Evolutionary conservation across 805 yeast genomes (phyloP), one percentile per base, ranked within the genome.

Genomic region (Vanderwaltozyma polyspora): DNA sequence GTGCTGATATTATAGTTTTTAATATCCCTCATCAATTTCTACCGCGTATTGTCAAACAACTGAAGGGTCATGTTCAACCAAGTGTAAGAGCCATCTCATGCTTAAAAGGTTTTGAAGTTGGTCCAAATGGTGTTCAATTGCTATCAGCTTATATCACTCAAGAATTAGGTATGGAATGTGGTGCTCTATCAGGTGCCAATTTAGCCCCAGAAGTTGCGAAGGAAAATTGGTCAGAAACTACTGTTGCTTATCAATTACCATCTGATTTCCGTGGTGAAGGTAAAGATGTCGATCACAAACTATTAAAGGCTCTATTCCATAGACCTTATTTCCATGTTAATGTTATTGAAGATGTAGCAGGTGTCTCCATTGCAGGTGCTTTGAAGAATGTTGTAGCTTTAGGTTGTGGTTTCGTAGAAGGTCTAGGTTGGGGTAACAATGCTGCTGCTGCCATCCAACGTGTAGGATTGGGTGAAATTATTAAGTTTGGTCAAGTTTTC

Each of bases 391-490:
- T 89, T 32, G 87, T 89, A 43, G 97, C 98, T 19, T 68, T 85
- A 54, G 91, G 94, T 43, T 95, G 93, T 40, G 98, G 98, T 37
- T 82, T 89, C 56, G 96, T 89, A 43, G 94, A 84, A 62, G 97
- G 97, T 48, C 71, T 82, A 43, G 94, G 93, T 44, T 89, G 98
- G 98, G 98, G 98, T 60, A 95, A 86, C 63, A 89, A 89, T 59
- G 97, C 98, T 45, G 85, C 87, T 62, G 79, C 96, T 37, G 98
- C 97, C 28, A 76, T 89, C 50, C 93, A 89, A 86, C 75, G 98
- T 65, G 79, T 87, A 45, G 98, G 98, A 29, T 66, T 89, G 45
- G 70, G 78, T 50, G 97, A 89, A 66, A 84, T 81, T 55, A 80
- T 87, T 59, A 72, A 72, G 55, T 89, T 89, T 61, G 91, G 94